These are phyloP conservation scores for Schoenoplectus tabernaemontani DNA, from an alignment of 202 grass and related monocot genomes.

Conservation along the genomic window DNA sequence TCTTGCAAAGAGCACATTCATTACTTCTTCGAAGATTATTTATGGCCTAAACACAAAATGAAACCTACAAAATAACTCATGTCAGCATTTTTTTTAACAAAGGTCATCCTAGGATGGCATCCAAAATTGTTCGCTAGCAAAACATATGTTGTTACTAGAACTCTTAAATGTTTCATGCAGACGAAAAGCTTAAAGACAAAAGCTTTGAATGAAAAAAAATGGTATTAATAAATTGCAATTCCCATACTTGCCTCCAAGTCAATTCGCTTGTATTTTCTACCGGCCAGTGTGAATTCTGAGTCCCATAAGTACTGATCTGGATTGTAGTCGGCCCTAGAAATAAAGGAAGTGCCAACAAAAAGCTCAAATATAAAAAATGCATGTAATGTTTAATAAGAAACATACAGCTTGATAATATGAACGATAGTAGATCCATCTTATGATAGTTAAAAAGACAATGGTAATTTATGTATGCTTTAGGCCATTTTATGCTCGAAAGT, in stretches of 20 bases:
- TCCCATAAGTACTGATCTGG: conserved; percentile 99
- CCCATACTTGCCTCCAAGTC: conserved; percentile 99
- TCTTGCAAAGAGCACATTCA: not conserved
- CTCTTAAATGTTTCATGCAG: not conserved
- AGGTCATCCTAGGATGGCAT: not conserved
- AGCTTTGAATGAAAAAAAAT: not conserved
- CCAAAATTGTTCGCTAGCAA: not conserved
- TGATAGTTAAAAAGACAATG: not conserved
- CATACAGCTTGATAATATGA: not conserved
- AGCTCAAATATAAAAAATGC: not conserved
- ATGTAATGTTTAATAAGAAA: not conserved
- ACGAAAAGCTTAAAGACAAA: not conserved
- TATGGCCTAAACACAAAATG: conserved; percentile 22
- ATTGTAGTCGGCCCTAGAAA: conserved; percentile 92
- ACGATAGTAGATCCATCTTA: not conserved
- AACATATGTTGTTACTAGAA: not conserved
- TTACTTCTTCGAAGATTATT: not conserved
- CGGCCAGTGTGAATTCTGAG: conserved; percentile 79
- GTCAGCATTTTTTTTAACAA: not conserved
- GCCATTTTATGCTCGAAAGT: not conserved
- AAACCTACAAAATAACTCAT: conserved; percentile 15
- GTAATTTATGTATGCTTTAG: not conserved
- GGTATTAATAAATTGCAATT: conserved; percentile 11
- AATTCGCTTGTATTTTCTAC: conserved; percentile 93
- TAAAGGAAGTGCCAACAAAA: conserved; percentile 5